phyloP scores from a whole-genome alignment of 2,329 filamentous ascomycete genomes.

The Hymenotorrendiella dingleyae region DNA sequence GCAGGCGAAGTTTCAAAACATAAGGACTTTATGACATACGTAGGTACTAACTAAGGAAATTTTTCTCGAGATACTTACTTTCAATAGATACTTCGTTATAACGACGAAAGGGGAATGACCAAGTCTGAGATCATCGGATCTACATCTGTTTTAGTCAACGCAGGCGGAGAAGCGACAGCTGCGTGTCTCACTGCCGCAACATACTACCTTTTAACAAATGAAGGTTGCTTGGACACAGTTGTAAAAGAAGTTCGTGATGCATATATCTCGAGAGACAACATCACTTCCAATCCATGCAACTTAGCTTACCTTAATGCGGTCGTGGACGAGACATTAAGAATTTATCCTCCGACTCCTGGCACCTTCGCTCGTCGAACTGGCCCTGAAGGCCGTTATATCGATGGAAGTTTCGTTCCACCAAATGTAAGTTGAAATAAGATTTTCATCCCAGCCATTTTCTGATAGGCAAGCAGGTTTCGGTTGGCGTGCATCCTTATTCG shows the following conservation, averaged over 20 bases:
- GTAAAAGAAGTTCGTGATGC: slow-evolving; percentile 35
- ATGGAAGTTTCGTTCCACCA: neutral
- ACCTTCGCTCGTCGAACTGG: slow-evolving; percentile 5
- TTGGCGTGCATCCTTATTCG: slow-evolving; percentile 1
- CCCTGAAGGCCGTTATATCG: neutral
- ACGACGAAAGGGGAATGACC: neutral
- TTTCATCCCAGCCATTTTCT: neutral
- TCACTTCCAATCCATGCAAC: slow-evolving; percentile 29
- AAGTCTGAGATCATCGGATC: neutral
- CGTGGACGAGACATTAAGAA: slow-evolving; percentile 38
- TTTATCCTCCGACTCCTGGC: slow-evolving; percentile 30
- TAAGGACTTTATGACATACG: neutral
- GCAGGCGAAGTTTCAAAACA: neutral
- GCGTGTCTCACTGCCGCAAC: slow-evolving; percentile 12
- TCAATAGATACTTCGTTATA: neutral
- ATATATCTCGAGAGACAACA: slow-evolving; percentile 34
- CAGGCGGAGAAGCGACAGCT: slow-evolving; percentile 7
- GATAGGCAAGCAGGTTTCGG: neutral
- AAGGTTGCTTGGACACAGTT: slow-evolving; percentile 28
- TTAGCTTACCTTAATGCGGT: slow-evolving; percentile 36
- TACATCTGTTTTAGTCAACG: neutral
- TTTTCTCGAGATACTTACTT: no score
- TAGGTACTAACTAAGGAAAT: neutral
- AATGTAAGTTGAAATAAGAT: neutral
- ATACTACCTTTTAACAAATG: slow-evolving; percentile 28